phyloP scores from a whole-genome alignment of 2,329 filamentous ascomycete genomes.

The Bimuria novae-zelandiae region DNA sequence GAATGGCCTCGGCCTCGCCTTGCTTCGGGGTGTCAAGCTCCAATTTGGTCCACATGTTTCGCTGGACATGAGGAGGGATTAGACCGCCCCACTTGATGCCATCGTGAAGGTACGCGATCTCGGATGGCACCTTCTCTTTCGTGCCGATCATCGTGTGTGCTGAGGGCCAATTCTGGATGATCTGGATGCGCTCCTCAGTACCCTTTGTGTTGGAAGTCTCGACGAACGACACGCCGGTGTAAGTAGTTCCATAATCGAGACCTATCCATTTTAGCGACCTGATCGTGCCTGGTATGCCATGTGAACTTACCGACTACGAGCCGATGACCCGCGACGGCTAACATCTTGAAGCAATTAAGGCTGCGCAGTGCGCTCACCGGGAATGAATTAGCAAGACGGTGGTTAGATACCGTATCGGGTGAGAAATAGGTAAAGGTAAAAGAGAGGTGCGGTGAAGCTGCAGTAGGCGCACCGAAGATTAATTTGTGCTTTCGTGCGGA shows the following conservation, averaged over 20 bases:
- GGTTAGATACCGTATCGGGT: no score
- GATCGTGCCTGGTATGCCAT: no score
- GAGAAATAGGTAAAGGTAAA: no score
- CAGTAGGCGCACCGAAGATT: no score
- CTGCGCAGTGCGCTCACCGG: not conserved
- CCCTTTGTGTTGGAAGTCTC: constrained; percentile 23
- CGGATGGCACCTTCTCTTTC: constrained; percentile 36
- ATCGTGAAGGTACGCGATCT: constrained; percentile 23
- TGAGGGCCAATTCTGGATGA: constrained; percentile 36
- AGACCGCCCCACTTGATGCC: constrained; percentile 22
- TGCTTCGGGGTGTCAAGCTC: constrained; percentile 22
- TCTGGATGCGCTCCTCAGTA: constrained; percentile 19
- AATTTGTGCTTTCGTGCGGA: no score
- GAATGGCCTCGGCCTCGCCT: constrained; percentile 24
- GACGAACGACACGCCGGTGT: constrained; percentile 35
- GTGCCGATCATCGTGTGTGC: constrained; percentile 26
- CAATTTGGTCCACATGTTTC: constrained; percentile 43
- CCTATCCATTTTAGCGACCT: constrained; percentile 8
- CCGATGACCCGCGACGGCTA: constrained; percentile 6
- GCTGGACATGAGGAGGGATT: constrained; percentile 20
- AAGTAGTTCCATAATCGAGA: constrained; percentile 30
- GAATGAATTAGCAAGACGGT: no score
- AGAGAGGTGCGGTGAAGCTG: no score
- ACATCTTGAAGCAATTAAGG: not conserved
- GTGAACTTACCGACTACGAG: constrained; percentile 16